Evolutionary conservation across 2,329 filamentous ascomycete genomes (phyloP), one percentile per base, ranked within the genome.

Genomic region (Cyanodermella asteris): DNA sequence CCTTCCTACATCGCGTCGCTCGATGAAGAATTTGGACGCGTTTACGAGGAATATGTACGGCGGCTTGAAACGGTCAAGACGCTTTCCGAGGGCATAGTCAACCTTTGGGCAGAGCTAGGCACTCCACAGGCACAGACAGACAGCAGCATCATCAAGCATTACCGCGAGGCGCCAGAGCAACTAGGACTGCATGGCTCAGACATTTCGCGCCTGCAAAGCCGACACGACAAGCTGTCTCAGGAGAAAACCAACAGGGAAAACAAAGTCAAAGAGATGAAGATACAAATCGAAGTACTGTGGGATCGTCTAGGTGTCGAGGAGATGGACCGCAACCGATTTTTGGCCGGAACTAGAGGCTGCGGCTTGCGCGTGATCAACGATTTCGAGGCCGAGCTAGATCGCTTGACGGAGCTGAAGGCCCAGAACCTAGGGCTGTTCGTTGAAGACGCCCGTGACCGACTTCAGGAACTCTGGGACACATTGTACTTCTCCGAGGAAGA

Each of bases 401-500:
- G 81, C 23, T 53, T 97, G 23, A 87, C 90, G 36, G 82, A 94
- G 46, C 61, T 94, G 30, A 97, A 97, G 57, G 64, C 75, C 38
- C 78, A 97, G 45, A 93, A 97, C 40, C 59, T 97, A 33, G 82
- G 93, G 43, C 51, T 94, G 4, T 97, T 97, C 40, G 80, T 97
- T 7, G 87, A 94, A 45, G 87, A 97, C 52, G 74, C 84, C 12
- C 67, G 90, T 20, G 76, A 70, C 50, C 78, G 77, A 43, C 61
- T 97, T 7, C 84, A 94, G 47, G 82, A 90, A 42, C 65, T 97
- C 1, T 97, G 90, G 87, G 87, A 97, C 43, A 61, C 68, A 1
- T 55, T 97, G 2, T 94, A 87, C 54, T 82, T 90, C 43, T 91
- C 78, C 0, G 87, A 97, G 44, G 87, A 97, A 41, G 87, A 97